phyloP scores from a whole-genome alignment of 345 rosid species.

The Toxicodendron radicans region DNA sequence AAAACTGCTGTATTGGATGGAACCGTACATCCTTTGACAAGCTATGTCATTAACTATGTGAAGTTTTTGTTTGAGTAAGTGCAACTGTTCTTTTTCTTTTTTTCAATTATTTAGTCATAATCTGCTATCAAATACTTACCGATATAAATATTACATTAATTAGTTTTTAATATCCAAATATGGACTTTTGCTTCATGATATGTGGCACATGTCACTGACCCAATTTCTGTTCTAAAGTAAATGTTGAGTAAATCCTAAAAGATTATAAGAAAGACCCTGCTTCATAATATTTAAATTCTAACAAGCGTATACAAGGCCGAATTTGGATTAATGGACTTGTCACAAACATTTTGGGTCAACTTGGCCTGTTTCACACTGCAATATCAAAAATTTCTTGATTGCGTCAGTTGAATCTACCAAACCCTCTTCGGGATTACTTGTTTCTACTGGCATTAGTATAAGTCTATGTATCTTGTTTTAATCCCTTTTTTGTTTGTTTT shows the following conservation, averaged over 20 bases:
- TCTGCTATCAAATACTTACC: not conserved
- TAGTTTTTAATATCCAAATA: not conserved
- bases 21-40: constrained; percentile 95
- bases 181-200: not conserved
- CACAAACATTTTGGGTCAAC: not conserved
- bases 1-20: constrained; percentile 91
- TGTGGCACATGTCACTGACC: too few species aligned
- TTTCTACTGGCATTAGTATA: too few species aligned
- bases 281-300: not conserved
- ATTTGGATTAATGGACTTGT: not conserved
- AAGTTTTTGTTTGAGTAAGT: constrained; percentile 98
- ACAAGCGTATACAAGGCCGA: not conserved
- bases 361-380: not conserved
- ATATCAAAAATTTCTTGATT: too few species aligned
- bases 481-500: too few species aligned
- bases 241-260: too few species aligned
- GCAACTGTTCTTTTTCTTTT: constrained; percentile 17
- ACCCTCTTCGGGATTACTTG: too few species aligned
- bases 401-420: not conserved
- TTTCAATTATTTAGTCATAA: not conserved
- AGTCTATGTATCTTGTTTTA: too few species aligned
- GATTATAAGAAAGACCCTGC: not conserved
- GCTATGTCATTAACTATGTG: constrained; percentile 96
- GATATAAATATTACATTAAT: not conserved
- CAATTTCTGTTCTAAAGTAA: too few species aligned